Conservation (phyloP, 176 grass and related monocot genomes). For the Carex pumila region DNA sequence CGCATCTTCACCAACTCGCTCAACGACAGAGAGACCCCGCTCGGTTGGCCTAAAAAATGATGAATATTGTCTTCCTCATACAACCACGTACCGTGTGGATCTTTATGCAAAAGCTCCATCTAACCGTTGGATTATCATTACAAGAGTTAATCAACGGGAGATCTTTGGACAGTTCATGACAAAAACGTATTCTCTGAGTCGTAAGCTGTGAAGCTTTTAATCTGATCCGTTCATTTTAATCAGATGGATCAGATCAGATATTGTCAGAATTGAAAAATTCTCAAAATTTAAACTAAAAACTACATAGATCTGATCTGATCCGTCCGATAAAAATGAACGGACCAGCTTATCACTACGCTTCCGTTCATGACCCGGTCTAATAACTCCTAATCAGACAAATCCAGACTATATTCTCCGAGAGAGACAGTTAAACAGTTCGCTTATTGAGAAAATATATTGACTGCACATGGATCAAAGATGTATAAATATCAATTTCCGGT, state of each 20-base stretch:
- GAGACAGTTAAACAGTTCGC: constrained; percentile 13
- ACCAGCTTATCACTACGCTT: no score
- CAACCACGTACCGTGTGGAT: background rate
- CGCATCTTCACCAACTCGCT: background rate
- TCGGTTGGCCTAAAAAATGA: background rate
- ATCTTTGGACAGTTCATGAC: background rate
- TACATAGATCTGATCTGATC: no score
- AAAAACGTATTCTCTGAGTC: no score
- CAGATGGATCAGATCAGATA: no score
- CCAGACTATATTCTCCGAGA: background rate
- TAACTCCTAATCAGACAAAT: background rate
- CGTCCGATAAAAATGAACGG: no score
- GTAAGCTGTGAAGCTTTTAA: no score
- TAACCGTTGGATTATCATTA: background rate
- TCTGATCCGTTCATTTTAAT: no score
- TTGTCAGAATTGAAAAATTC: no score
- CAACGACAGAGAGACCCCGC: background rate
- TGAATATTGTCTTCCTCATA: background rate
- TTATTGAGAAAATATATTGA: background rate
- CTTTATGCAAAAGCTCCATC: background rate
- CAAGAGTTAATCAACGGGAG: background rate
- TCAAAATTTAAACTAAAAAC: no score
- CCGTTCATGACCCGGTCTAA: background rate
- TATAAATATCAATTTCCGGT: background rate
- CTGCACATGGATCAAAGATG: background rate